A percentile compares a stretch with the other conserved stretches of the same genome.
These are phyloP conservation scores for Paracoccidioides brasiliensis DNA, from an alignment of 2,329 filamentous ascomycete genomes.

Conservation along the genomic window DNA sequence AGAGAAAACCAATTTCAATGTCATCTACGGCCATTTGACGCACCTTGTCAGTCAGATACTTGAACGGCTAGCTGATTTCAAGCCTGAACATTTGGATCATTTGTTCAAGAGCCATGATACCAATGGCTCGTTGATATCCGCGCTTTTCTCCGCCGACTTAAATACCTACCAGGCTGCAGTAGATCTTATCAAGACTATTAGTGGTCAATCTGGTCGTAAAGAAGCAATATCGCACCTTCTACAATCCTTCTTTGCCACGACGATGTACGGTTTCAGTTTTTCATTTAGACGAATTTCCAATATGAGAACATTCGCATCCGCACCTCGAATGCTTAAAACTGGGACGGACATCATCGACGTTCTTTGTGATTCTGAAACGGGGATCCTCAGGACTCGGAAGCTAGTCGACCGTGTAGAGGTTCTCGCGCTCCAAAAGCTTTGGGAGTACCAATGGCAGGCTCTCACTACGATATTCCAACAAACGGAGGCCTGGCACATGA, in stretches of 20 bases:
- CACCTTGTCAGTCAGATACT: constrained; percentile 59
- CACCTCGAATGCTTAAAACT: constrained; percentile 47
- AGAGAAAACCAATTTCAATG: constrained; percentile 63
- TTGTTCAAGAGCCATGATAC: constrained; percentile 56
- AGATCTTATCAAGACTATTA: constrained; percentile 71
- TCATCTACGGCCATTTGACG: constrained; percentile 50
- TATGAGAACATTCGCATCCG: constrained; percentile 46
- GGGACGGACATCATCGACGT: constrained; percentile 50
- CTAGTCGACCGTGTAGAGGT: constrained; percentile 48
- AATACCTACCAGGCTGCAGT: constrained; percentile 67
- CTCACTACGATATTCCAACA: constrained; percentile 68
- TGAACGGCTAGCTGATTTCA: constrained; percentile 66
- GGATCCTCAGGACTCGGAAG: constrained; percentile 45
- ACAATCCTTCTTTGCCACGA: constrained; percentile 42
- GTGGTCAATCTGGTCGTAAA: constrained; percentile 50
- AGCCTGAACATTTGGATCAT: constrained; percentile 51
- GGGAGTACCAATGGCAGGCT: constrained; percentile 71
- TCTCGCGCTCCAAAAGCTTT: constrained; percentile 59
- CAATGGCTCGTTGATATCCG: constrained; percentile 61
- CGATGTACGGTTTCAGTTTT: constrained; percentile 43
- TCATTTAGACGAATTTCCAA: constrained; percentile 43
- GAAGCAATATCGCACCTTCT: constrained; percentile 51
- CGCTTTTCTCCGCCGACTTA: constrained; percentile 69
- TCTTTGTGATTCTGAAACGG: constrained; percentile 50
- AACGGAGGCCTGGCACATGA: constrained; percentile 70